Evolutionary conservation across 108 stramenopile genomes (phyloP).

Genomic region (Chaetoceros muelleri): DNA sequence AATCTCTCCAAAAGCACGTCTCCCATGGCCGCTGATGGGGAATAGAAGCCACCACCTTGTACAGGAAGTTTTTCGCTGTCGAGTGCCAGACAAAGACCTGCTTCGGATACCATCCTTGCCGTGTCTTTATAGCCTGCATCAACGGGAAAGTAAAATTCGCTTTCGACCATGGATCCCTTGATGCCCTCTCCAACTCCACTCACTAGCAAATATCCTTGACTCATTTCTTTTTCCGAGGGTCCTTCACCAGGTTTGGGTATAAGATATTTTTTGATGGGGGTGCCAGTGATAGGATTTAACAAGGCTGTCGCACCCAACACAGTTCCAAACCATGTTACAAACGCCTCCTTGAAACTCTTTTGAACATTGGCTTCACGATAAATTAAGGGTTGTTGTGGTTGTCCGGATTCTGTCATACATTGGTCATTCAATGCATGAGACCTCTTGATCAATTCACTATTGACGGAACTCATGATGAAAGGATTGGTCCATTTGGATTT

Average conservation of each 20-base stretch:
- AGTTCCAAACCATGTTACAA: slow-evolving; percentile 24
- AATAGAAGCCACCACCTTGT: slow-evolving; percentile 53
- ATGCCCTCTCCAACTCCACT: slow-evolving; percentile 36
- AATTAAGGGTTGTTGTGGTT: slow-evolving; percentile 7
- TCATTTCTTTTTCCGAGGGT: slow-evolving; percentile 53
- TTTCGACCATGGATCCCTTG: slow-evolving; percentile 38
- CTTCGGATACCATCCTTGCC: slow-evolving; percentile 69
- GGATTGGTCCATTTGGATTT: slow-evolving; percentile 24
- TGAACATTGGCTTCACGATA: slow-evolving; percentile 47
- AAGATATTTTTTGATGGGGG: slow-evolving; percentile 32
- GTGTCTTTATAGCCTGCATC: slow-evolving; percentile 68
- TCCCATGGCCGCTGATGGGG: slow-evolving; percentile 57
- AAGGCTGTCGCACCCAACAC: slow-evolving; percentile 20
- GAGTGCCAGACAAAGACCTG: slow-evolving; percentile 54
- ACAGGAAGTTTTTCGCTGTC: slow-evolving; percentile 12
- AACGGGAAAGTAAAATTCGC: slow-evolving; percentile 39
- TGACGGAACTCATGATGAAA: slow-evolving; percentile 70
- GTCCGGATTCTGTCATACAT: not conserved
- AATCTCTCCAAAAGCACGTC: slow-evolving; percentile 57
- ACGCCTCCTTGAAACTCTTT: slow-evolving; percentile 24
- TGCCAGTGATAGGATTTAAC: slow-evolving; percentile 45
- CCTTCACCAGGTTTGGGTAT: slow-evolving; percentile 74
- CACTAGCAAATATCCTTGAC: slow-evolving; percentile 38
- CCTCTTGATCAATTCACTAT: slow-evolving; percentile 48
- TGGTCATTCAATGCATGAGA: slow-evolving; percentile 36